A percentile compares a stretch with the other conserved stretches of the same genome.
Evolutionary conservation across 2,329 filamentous ascomycete species (phyloP).

Genomic region (Myriosclerotinia duriaeana): DNA sequence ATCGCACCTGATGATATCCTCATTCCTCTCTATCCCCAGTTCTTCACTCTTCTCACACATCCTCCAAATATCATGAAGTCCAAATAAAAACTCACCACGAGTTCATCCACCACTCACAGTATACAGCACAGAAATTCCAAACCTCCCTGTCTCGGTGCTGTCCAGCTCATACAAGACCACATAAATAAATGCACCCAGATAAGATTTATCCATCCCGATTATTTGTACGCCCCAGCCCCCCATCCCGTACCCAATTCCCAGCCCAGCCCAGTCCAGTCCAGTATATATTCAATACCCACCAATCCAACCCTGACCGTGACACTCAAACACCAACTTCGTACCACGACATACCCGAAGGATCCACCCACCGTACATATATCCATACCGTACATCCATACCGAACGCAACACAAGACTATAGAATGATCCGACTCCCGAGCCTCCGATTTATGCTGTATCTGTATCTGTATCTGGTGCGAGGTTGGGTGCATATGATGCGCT

Average conservation of each 20-base stretch:
- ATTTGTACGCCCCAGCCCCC: neutral
- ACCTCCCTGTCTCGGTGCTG: neutral
- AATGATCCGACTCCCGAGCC: conserved; percentile 20
- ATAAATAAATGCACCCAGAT: neutral
- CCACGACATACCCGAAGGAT: conserved; percentile 16
- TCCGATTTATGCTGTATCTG: conserved; percentile 9
- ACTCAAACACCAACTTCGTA: conserved; percentile 7
- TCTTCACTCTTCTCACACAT: neutral
- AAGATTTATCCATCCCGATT: conserved; percentile 9
- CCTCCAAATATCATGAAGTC: neutral
- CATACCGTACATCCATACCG: conserved; percentile 1
- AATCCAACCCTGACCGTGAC: neutral
- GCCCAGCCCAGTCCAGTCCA: neutral
- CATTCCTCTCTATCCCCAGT: neutral
- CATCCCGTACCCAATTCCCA: neutral
- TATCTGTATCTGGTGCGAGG: neutral
- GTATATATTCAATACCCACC: neutral
- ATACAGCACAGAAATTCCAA: neutral
- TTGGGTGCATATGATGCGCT: neutral
- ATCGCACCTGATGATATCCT: neutral
- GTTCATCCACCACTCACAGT: neutral
- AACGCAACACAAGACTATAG: neutral
- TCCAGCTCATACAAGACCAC: conserved; percentile 16
- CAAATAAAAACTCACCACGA: neutral
- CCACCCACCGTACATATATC: conserved; percentile 3